Evolutionary conservation across 2,329 filamentous ascomycete genomes (phyloP).

Genomic region (Colletotrichum sp.): DNA sequence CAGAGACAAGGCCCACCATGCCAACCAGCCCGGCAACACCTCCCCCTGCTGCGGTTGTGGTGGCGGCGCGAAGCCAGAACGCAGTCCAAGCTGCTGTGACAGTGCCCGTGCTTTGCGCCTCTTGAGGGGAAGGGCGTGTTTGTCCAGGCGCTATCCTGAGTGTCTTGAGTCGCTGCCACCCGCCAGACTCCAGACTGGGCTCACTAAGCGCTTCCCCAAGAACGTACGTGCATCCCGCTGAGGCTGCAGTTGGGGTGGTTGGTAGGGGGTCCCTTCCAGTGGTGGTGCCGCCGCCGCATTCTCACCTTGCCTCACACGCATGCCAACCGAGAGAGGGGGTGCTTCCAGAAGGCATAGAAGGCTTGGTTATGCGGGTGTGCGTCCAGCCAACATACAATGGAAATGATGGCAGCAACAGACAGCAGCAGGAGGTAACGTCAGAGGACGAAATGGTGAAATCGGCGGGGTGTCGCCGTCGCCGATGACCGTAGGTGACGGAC

Average conservation of each 20-base stretch:
- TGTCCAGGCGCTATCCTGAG: conserved; percentile 13
- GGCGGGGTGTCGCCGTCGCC: conserved; percentile 4
- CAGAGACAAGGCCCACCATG: conserved; percentile 52
- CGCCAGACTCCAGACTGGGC: conserved; percentile 1
- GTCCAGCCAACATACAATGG: not conserved
- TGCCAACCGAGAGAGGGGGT: not conserved
- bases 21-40: conserved; percentile 43
- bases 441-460: not conserved
- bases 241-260: conserved; percentile 9
- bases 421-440: not conserved
- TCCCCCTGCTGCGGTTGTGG: conserved; percentile 24
- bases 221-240: conserved; percentile 1
- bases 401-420: not conserved
- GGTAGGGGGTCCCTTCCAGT: not conserved
- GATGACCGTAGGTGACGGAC: not conserved
- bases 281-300: not conserved
- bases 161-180: not conserved
- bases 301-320: not conserved
- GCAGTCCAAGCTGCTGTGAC: conserved; percentile 30
- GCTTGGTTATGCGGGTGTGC: not conserved
- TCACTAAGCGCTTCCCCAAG: conserved; percentile 17
- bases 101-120: conserved; percentile 13
- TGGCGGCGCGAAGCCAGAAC: conserved; percentile 21
- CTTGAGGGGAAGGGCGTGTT: conserved; percentile 12
- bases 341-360: conserved; percentile 17